phyloP scores from a whole-genome alignment of 768 basidiomycete species.

The Coprinopsis strossmayeri region DNA sequence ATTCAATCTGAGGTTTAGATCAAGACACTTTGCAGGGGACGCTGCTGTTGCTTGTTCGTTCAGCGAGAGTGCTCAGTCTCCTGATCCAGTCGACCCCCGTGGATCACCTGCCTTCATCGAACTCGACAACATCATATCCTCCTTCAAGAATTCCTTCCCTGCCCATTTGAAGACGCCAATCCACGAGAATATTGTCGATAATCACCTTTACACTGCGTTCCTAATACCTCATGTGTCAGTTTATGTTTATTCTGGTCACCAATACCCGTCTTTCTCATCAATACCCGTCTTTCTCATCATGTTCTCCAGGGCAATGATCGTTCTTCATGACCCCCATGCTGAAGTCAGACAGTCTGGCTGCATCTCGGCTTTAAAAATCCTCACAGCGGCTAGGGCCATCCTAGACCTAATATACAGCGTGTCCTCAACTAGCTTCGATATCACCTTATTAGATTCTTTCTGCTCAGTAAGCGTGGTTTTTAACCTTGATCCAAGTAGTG shows the following conservation, averaged over 20 bases:
- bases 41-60: constrained; percentile 35
- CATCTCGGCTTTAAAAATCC: constrained; percentile 61
- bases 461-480: constrained; percentile 62
- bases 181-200: constrained; percentile 48
- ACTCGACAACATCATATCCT: constrained; percentile 49
- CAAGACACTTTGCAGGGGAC: constrained; percentile 56
- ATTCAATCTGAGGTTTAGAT: constrained; percentile 63
- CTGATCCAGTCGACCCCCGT: constrained; percentile 51
- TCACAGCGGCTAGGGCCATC: constrained; percentile 59
- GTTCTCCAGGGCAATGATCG: constrained; percentile 49
- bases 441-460: constrained; percentile 64
- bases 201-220: constrained; percentile 47
- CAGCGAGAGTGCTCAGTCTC: constrained; percentile 27
- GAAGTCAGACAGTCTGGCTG: constrained; percentile 51
- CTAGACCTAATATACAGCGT: constrained; percentile 62
- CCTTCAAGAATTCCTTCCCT: constrained; percentile 53
- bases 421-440: constrained; percentile 66
- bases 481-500: constrained; percentile 4
- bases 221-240: constrained; percentile 37
- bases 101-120: constrained; percentile 58
- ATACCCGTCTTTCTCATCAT: too few species aligned
- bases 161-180: constrained; percentile 50
- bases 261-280: too few species aligned
- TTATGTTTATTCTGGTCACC: too few species aligned
- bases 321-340: constrained; percentile 75